These are phyloP conservation scores for Ensete ventricosum DNA, from an alignment of 176 grass and related monocot species.

Conservation along the genomic window DNA sequence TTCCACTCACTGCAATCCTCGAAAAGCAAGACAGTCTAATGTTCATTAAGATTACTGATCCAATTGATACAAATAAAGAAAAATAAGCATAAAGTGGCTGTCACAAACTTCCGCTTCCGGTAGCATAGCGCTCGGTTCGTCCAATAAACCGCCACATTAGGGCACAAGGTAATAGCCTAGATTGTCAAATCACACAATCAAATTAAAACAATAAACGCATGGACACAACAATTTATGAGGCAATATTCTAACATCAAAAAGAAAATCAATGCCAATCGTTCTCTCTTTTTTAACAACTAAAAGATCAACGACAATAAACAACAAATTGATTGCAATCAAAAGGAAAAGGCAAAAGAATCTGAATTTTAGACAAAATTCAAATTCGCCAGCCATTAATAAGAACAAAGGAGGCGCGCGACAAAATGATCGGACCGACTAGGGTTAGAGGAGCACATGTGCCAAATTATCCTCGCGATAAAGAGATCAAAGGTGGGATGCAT, in stretches of 20 bases:
- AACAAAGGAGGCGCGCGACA: neutral
- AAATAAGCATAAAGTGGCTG: neutral
- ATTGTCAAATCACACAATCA: conserved; percentile 3
- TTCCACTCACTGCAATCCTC: conserved; percentile 56
- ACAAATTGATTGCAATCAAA: neutral
- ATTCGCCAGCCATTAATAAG: neutral
- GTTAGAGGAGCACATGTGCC: neutral
- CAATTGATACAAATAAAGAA: neutral
- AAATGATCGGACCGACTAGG: neutral
- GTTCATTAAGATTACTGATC: conserved; percentile 1
- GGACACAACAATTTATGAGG: neutral
- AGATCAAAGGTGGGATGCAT: neutral
- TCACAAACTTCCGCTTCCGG: conserved; percentile 48
- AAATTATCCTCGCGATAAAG: neutral
- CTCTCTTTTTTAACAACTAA: no score
- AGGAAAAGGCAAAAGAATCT: neutral
- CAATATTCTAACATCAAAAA: neutral
- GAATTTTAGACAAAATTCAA: neutral
- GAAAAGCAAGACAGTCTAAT: conserved; percentile 1
- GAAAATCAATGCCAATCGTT: neutral
- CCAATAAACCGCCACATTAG: conserved; percentile 70
- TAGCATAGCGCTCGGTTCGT: conserved; percentile 67
- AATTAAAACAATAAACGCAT: neutral
- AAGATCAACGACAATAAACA: neutral
- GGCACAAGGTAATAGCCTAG: conserved; percentile 79